Base-by-base conservation (phyloP, 176 grass and related monocot genomes). In the Chrysopogon serrulatus region DNA sequence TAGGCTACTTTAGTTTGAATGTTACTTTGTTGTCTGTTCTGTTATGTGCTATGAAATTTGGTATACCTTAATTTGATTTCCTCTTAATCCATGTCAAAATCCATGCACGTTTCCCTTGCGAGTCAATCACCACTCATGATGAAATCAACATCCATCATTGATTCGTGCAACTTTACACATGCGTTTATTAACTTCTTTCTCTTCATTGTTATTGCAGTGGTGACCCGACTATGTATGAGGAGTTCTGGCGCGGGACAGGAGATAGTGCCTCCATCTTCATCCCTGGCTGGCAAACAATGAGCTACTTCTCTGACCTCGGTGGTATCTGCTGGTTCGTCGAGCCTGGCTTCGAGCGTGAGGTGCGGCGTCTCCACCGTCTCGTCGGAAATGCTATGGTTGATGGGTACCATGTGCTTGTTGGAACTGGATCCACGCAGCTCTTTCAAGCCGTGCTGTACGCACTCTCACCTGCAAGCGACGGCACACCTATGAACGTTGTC, bases 371-470 rank as follows among this genome's bases (percentile, higher is more conserved):
- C 71, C 95, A 98, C 78, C 34, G 62, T 12, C 79, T 93, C 49
- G 79, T 93, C 4, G 92, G 90, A 19, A 98, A 95, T n/a, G 95
- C 91, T n/a, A 45, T 76, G 1, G 56, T 23, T 2, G 84, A 93
- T 0, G 85, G 85, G 0, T 88, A 84, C 67, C 76, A 90, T 63
- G 6, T 98, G 6, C 72, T 98, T 3, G 90, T 93, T 32, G 95
- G 92, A 10, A 92, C 87, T 3, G 95, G 95, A 0, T 98, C 95
- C 31, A 93, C 85, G 1, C 95, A 98, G 84, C 87, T 98, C 79
- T 77, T 95, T 73, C 95, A 98, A 69, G 95, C 95, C 3, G 78
- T 87, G 0, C 31, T 98, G 15, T 95, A 82, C 36, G 95, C 95
- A 11, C 82, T 98, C 12, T 85, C 92, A 1, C 85, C 82, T 1